These are phyloP conservation scores for Verticillium zaregamsianum DNA, from an alignment of 2,329 filamentous ascomycete species.

Conservation along the genomic window DNA sequence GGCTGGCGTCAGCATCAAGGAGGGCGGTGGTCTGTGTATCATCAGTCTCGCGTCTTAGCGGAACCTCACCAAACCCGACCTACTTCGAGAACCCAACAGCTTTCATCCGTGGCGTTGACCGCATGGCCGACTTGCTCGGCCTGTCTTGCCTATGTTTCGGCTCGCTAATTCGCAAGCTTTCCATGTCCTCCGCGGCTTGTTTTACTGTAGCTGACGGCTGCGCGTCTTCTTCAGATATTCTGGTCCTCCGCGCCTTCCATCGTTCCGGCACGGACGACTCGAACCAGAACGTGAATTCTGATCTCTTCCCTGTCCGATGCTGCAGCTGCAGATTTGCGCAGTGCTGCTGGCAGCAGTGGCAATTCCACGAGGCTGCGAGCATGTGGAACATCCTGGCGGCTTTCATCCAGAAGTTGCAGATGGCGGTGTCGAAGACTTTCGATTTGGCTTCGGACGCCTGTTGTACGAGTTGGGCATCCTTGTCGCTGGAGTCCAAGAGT, in stretches of 20 bases:
- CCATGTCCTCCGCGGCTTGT: background rate
- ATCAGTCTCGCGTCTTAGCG: background rate
- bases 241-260: conserved; percentile 6
- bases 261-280: background rate
- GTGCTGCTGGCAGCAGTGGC: conserved; percentile 16
- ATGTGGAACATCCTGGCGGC: conserved; percentile 18
- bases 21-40: background rate
- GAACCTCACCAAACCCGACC: background rate
- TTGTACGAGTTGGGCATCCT: conserved; percentile 5
- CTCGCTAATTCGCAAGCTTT: background rate
- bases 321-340: conserved; percentile 17
- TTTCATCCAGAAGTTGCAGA: conserved; percentile 21
- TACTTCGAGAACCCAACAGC: background rate
- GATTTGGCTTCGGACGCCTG: background rate
- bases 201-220: background rate
- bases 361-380: conserved; percentile 16
- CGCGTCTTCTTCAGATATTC: conserved; percentile 6
- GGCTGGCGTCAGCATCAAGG: background rate
- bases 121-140: background rate
- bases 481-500: conserved; percentile 15
- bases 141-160: background rate
- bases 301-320: conserved; percentile 13
- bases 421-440: conserved; percentile 7
- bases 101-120: background rate
- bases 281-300: conserved; percentile 16